Evolutionary conservation across 306 rosid species (phyloP), one percentile per base, ranked within the genome.

Genomic region (Pyrus betulifolia): DNA sequence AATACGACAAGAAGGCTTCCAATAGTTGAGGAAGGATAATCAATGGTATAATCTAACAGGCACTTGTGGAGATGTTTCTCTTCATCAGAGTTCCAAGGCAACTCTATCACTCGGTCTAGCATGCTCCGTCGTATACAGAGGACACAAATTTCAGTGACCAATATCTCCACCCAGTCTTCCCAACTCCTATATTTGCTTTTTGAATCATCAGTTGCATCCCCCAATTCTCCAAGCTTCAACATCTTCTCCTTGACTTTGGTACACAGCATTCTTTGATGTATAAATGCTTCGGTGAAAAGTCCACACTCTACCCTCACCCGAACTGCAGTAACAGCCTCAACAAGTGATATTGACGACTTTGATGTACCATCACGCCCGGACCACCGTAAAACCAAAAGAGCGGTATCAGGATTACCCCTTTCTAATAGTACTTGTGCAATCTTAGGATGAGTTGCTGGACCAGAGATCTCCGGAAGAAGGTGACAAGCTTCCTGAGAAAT

Each of bases 261-360:
- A 85, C 90, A 89, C 71, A 96, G 81, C 88, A 81, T 76, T 82
- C 97, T 96, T 91, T 93, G 98, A 80, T 96, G 93, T 82, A 89
- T 85, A 84, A 89, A 96, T 69, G 98, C 96, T 84, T 96, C 98
- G 45, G 98, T 96, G 77, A 96, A 84, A 81, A 91, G 98, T 67
- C 96, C 99, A 88, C 96, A 91, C 87, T 96, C 97, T 80, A 96
- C 84, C 84, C 98, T 88, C 78, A 96, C 99, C 79, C 99, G 89
- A 76, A 96, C 96, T 82, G 97, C 89, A 85, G 91, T 92, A 67
- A 89, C 96, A 74, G 98, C 99, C 86, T 93, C 99, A 70, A 85
- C 65, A 66, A 96, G 97, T 67, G 96, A 92, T 84, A 85, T 77
- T 71, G 82, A 55, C 68, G 82, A 55, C 68, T 76, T 84, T 21